phyloP scores from a whole-genome alignment of 192 early-diverging fungal genomes.

The Coemansia pectinata region DNA sequence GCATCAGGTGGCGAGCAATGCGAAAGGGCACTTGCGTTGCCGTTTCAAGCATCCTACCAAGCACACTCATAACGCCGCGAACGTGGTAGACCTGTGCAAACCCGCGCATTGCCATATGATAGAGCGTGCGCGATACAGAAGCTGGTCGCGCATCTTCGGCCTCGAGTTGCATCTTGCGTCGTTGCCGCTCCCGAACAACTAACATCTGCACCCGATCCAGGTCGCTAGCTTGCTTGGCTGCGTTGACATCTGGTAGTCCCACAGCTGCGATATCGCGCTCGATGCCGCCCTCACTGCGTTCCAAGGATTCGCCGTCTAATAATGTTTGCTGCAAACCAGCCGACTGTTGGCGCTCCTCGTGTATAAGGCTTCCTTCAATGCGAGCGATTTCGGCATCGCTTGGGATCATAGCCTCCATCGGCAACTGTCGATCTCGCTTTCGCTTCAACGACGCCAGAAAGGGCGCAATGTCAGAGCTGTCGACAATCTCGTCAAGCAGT shows the following conservation, averaged over 20 bases:
- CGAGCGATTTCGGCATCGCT: constrained; percentile 46
- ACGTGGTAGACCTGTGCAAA: constrained; percentile 51
- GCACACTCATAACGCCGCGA: constrained; percentile 45
- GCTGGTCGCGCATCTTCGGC: not conserved
- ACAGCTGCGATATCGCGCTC: not conserved
- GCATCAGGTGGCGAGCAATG: constrained; percentile 40
- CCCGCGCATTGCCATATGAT: constrained; percentile 52
- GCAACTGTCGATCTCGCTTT: not conserved
- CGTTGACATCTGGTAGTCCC: not conserved
- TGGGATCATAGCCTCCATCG: constrained; percentile 23
- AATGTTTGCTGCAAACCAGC: not conserved
- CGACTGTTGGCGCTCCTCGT: constrained; percentile 12
- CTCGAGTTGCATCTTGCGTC: constrained; percentile 6
- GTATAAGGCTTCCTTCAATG: constrained; percentile 24
- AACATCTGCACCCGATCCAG: constrained; percentile 27
- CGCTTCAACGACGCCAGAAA: constrained; percentile 20
- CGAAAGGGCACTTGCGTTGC: constrained; percentile 42
- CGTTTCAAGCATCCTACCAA: constrained; percentile 45
- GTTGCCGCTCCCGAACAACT: constrained; percentile 21
- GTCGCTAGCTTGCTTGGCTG: not conserved
- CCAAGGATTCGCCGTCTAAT: not conserved
- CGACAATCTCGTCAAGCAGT: constrained; percentile 46
- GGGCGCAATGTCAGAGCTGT: constrained; percentile 36
- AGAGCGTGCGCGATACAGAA: constrained; percentile 34
- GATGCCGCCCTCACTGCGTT: not conserved